phyloP scores from a whole-genome alignment of 129 eudicot species.

The Helianthus annuus region HanXRQr2.0-SUNRISE NC_035440.2:61964059-61964558 shows the following conservation, averaged over 20 bases:
- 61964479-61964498: constrained; percentile 93
- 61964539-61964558: constrained; percentile 78
- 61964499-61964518: constrained; percentile 91
- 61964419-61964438: not conserved
- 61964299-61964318: constrained; percentile 5
- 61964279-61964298: constrained; percentile 20
- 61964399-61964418: not conserved
- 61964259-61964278: not conserved
- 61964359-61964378: not conserved
- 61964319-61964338: constrained; percentile 2
- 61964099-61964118: no score
- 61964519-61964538: constrained; percentile 85
- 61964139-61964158: no score
- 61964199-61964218: constrained; percentile 20
- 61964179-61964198: not conserved
- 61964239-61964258: not conserved
- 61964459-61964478: constrained; percentile 44
- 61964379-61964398: constrained; percentile 11
- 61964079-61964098: no score
- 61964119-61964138: no score
- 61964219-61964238: constrained; percentile 22
- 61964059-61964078: no score
- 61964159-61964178: not conserved
- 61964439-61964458: not conserved
- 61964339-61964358: constrained; percentile 18